phyloP scores from a whole-genome alignment of 768 basidiomycete species.

The Amanita fuliginea region DNA sequence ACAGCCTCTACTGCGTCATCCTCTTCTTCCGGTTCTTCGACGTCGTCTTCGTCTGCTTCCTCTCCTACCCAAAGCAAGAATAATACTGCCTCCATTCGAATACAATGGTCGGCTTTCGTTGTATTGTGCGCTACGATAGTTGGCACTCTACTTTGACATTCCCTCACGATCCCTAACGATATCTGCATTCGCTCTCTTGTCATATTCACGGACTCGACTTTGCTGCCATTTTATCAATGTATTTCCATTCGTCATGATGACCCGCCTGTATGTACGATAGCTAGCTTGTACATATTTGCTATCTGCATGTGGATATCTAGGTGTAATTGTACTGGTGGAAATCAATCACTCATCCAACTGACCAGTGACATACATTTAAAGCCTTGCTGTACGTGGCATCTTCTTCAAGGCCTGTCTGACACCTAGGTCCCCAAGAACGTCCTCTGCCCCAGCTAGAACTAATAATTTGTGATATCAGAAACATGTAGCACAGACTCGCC shows the following conservation, averaged over 20 bases:
- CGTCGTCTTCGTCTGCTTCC: background rate
- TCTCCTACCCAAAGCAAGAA: background rate
- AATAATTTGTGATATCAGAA: background rate
- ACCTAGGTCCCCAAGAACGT: constrained; percentile 64
- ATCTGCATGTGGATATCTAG: background rate
- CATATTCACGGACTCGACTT: background rate
- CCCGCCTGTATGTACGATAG: background rate
- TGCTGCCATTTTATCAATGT: too few relatives aligned
- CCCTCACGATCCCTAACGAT: background rate
- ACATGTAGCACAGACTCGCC: constrained; percentile 3
- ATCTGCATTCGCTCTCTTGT: background rate
- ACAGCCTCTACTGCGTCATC: background rate
- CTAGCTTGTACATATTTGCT: background rate
- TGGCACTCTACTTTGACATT: background rate
- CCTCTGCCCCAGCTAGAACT: constrained; percentile 70
- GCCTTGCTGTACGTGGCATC: constrained; percentile 36
- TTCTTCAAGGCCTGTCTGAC: constrained; percentile 64
- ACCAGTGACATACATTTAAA: constrained; percentile 13
- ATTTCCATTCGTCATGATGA: background rate
- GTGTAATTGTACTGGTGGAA: background rate
- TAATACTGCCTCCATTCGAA: background rate
- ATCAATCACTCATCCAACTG: background rate
- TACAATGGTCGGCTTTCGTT: background rate
- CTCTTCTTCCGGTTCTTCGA: background rate
- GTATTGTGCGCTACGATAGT: background rate